Evolutionary conservation across 768 basidiomycete genomes (phyloP).

Genomic region (Termitomyces heimii): DNA sequence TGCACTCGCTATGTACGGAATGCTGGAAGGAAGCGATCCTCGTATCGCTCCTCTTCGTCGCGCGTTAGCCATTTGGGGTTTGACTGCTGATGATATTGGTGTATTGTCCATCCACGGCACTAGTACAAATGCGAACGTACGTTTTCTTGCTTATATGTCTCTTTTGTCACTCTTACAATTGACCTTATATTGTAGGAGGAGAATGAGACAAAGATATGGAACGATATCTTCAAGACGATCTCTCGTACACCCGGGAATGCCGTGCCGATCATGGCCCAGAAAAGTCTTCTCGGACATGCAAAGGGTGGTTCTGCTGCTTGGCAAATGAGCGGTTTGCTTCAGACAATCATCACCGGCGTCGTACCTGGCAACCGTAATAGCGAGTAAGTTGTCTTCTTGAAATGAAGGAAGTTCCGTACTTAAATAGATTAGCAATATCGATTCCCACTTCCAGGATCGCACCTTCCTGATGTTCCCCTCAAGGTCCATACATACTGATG

Average conservation of each 20-base stretch:
- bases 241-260: conserved; percentile 92
- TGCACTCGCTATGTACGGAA: conserved; percentile 88
- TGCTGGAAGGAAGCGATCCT: conserved; percentile 86
- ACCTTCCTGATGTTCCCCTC: conserved; percentile 96
- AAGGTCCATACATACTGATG: conserved; percentile 91
- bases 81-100: conserved; percentile 89
- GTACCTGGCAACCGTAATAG: conserved; percentile 95
- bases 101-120: conserved; percentile 88
- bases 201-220: conserved; percentile 97
- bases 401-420: conserved; percentile 1
- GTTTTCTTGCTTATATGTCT: conserved; percentile 13
- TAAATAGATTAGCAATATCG: conserved; percentile 66
- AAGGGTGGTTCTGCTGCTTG: conserved; percentile 99
- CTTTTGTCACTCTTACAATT: conserved; percentile 5
- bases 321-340: conserved; percentile 91
- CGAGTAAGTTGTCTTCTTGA: conserved; percentile 56
- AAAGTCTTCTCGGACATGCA: conserved; percentile 93
- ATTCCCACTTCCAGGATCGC: conserved; percentile 86
- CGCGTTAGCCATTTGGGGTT: conserved; percentile 94
- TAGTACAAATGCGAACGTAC: conserved; percentile 76
- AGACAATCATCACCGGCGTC: conserved; percentile 78
- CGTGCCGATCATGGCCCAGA: conserved; percentile 96
- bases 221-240: conserved; percentile 86
- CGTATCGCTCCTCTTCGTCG: conserved; percentile 88
- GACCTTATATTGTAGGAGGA: conserved; percentile 61